A percentile compares a stretch with the other conserved stretches of the same genome.
phyloP scores from a whole-genome alignment of 148 eudicot genomes.

The Vaccinium corymbosum region DNA sequence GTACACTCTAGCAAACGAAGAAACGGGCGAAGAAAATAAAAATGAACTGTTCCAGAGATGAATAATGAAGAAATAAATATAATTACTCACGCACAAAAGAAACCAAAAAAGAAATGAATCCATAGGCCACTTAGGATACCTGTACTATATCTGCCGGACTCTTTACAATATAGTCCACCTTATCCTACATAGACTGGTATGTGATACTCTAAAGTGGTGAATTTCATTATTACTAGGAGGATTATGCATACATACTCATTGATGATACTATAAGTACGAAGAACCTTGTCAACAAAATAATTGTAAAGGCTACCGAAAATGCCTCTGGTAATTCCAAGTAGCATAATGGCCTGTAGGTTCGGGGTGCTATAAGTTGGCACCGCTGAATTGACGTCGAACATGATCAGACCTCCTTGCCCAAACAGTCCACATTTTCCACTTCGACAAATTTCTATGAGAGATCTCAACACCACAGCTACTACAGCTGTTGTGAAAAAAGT shows the following conservation, averaged over 20 bases:
- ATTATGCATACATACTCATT: constrained; percentile 50
- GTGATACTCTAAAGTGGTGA: background rate
- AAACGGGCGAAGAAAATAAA: background rate
- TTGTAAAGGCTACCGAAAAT: constrained; percentile 70
- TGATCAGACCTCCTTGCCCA: constrained; percentile 79
- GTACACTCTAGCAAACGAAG: background rate
- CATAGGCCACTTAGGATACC: background rate
- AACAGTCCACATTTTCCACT: constrained; percentile 71
- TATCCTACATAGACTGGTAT: background rate
- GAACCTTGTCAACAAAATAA: constrained; percentile 68
- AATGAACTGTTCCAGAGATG: background rate
- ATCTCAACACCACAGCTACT: constrained; percentile 63
- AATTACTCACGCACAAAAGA: too few relatives aligned
- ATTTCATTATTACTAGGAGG: background rate
- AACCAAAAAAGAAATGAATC: background rate
- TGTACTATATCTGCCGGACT: background rate
- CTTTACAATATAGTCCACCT: background rate
- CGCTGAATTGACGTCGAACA: constrained; percentile 60
- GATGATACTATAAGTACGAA: constrained; percentile 57
- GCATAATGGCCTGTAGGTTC: constrained; percentile 46
- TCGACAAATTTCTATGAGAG: constrained; percentile 56
- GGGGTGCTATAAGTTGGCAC: constrained; percentile 33
- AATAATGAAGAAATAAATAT: background rate
- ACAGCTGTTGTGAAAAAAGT: constrained; percentile 87
- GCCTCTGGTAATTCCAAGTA: constrained; percentile 70